phyloP scores from a whole-genome alignment of 192 early-diverging fungal species.

The Backusella australiensis region DNA sequence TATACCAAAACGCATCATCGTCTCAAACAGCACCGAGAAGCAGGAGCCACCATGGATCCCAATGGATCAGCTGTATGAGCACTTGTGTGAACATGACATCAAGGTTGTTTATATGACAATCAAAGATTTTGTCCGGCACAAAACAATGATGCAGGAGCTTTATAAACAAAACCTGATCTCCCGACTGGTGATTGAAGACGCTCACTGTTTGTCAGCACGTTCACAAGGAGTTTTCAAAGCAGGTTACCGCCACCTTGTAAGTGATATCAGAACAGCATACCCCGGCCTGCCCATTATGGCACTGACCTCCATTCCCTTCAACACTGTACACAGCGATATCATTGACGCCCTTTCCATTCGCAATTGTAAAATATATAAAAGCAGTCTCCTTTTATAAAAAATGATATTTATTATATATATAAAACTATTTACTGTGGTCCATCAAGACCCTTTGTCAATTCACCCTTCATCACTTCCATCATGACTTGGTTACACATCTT shows the following conservation, averaged over 20 bases:
- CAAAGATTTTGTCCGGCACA: background rate
- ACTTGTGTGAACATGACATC: background rate
- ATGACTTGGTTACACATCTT: constrained; percentile 40
- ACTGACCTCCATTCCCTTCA: background rate
- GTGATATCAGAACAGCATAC: background rate
- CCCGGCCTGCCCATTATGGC: background rate
- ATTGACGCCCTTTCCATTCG: background rate
- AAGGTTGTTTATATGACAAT: background rate
- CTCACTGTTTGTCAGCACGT: background rate
- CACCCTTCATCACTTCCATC: constrained; percentile 34
- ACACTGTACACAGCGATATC: background rate
- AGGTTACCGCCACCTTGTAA: background rate
- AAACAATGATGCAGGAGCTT: background rate
- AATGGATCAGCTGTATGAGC: background rate
- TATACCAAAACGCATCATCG: background rate
- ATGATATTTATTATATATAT: background rate
- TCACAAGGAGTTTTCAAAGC: background rate
- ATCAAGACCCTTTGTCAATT: constrained; percentile 7
- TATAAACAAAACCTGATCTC: background rate
- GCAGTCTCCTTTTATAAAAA: background rate
- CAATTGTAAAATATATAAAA: constrained; percentile 3
- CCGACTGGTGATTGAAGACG: background rate
- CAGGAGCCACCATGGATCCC: background rate
- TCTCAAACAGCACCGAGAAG: background rate
- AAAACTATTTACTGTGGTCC: background rate